phyloP scores from a whole-genome alignment of 2,329 filamentous ascomycete genomes.

The Fusarium brachygibbosum region DNA sequence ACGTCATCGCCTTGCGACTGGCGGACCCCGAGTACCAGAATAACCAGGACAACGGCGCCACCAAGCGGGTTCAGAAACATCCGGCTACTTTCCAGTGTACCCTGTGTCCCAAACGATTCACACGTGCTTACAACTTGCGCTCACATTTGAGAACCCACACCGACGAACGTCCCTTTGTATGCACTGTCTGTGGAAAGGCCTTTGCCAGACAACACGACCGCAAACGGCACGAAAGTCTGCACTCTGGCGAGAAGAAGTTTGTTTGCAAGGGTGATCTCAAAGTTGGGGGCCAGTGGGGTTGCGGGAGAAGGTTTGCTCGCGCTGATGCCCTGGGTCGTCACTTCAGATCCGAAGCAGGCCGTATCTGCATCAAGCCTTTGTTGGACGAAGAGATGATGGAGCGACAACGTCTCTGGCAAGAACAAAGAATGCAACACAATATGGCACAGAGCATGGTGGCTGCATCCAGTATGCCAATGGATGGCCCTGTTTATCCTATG shows the following conservation, averaged over 20 bases:
- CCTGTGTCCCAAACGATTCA: conserved; percentile 95
- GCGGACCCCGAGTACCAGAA: conserved; percentile 89
- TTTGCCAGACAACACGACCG: conserved; percentile 98
- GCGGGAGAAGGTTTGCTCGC: conserved; percentile 90
- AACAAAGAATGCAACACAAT: conserved; percentile 76
- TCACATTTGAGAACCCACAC: conserved; percentile 97
- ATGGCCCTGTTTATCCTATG: conserved; percentile 68
- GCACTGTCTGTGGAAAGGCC: conserved; percentile 95
- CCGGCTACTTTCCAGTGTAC: conserved; percentile 96
- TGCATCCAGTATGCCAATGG: conserved; percentile 69
- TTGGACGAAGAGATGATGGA: conserved; percentile 93
- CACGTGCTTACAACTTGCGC: conserved; percentile 93
- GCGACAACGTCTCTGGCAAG: conserved; percentile 79
- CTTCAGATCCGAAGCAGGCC: conserved; percentile 94
- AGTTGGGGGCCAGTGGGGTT: conserved; percentile 88
- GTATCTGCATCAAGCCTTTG: conserved; percentile 97
- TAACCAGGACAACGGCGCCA: conserved; percentile 69
- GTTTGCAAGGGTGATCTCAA: conserved; percentile 94
- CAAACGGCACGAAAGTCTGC: conserved; percentile 95
- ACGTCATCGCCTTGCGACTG: conserved; percentile 85
- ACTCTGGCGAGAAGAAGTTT: conserved; percentile 98
- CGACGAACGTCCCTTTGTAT: conserved; percentile 96
- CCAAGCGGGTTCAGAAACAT: conserved; percentile 95
- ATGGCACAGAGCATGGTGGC: conserved; percentile 71
- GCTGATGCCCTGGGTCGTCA: conserved; percentile 95